Conservation (phyloP, 768 basidiomycete species). For the Podaxis pistillaris region DNA sequence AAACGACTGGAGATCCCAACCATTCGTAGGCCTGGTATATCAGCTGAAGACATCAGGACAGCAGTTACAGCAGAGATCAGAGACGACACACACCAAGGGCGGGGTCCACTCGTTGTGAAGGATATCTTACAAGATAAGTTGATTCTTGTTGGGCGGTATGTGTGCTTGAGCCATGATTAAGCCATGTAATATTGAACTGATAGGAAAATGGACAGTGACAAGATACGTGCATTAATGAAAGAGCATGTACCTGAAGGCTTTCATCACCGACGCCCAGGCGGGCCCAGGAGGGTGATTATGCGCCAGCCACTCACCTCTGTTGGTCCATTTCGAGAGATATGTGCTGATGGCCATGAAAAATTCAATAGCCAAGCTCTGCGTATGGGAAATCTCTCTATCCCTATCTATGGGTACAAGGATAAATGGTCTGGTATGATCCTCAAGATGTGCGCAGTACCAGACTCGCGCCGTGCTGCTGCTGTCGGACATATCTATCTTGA, state of each 20-base stretch:
- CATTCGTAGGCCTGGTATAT: not conserved
- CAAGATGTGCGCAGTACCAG: slow-evolving; percentile 21
- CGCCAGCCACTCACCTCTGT: slow-evolving; percentile 18
- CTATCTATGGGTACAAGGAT: slow-evolving; percentile 24
- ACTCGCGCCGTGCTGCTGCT: slow-evolving; percentile 19
- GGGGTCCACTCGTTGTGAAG: not conserved
- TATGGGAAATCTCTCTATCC: slow-evolving; percentile 25
- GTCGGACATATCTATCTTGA: slow-evolving; percentile 26
- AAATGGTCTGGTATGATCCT: slow-evolving; percentile 22
- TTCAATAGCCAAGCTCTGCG: slow-evolving; percentile 17
- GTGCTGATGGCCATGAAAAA: slow-evolving; percentile 23
- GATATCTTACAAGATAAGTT: not conserved
- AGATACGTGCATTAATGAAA: slow-evolving; percentile 17
- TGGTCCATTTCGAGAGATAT: slow-evolving; percentile 23
- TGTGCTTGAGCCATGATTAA: not conserved
- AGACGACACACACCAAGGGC: not conserved
- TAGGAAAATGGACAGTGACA: slow-evolving; percentile 14
- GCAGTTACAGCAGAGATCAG: not conserved
- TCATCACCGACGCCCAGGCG: slow-evolving; percentile 20
- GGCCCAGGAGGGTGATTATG: slow-evolving; percentile 8
- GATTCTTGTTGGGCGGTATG: not conserved
- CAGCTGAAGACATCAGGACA: not conserved
- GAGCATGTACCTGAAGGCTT: slow-evolving; percentile 22
- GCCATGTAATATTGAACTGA: not conserved
- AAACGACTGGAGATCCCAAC: not conserved